Percentiles rank a stretch among this genome's conserved stretches.
phyloP scores from a whole-genome alignment of 164 flowering plant species.

The Vitis rupestris region DNA sequence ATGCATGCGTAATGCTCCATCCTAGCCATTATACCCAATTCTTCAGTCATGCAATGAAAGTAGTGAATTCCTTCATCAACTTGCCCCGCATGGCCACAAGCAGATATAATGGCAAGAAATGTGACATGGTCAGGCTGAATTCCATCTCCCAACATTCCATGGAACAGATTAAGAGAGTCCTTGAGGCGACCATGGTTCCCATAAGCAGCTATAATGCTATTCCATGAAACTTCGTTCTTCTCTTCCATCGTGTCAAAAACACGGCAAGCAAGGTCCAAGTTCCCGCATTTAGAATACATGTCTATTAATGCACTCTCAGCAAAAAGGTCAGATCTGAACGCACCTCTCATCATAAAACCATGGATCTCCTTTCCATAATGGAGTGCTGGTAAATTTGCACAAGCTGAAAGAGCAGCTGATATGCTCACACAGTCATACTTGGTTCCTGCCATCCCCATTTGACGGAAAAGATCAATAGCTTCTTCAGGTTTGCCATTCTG shows the following conservation, averaged over 20 bases:
- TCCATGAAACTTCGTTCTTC: slow-evolving; percentile 82
- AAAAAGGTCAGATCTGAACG: slow-evolving; percentile 44
- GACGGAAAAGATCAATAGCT: slow-evolving; percentile 64
- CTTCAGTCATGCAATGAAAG: slow-evolving; percentile 52
- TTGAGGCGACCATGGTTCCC: slow-evolving; percentile 65
- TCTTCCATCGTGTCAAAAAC: slow-evolving; percentile 62
- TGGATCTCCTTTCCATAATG: slow-evolving; percentile 73
- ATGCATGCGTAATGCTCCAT: slow-evolving; percentile 91
- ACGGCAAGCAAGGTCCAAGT: slow-evolving; percentile 43
- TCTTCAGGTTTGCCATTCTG: slow-evolving; percentile 74
- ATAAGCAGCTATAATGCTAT: slow-evolving; percentile 84
- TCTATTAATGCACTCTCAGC: slow-evolving; percentile 67
- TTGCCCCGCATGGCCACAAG: slow-evolving; percentile 77
- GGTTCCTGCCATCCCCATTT: slow-evolving; percentile 49
- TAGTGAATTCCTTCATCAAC: slow-evolving; percentile 59
- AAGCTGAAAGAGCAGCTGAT: slow-evolving; percentile 78
- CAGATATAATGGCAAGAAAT: slow-evolving; percentile 73
- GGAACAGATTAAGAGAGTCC: slow-evolving; percentile 48
- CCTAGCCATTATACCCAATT: slow-evolving; percentile 49
- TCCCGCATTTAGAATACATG: slow-evolving; percentile 84
- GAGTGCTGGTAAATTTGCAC: slow-evolving; percentile 66
- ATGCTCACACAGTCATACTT: slow-evolving; percentile 60
- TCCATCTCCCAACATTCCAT: slow-evolving; percentile 51
- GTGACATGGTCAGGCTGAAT: slow-evolving; percentile 77
- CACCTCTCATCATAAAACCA: slow-evolving; percentile 49